These are phyloP conservation scores for Candida pseudoviswanathii DNA, from an alignment of 1,139 yeast species.

Conservation along the genomic window DNA sequence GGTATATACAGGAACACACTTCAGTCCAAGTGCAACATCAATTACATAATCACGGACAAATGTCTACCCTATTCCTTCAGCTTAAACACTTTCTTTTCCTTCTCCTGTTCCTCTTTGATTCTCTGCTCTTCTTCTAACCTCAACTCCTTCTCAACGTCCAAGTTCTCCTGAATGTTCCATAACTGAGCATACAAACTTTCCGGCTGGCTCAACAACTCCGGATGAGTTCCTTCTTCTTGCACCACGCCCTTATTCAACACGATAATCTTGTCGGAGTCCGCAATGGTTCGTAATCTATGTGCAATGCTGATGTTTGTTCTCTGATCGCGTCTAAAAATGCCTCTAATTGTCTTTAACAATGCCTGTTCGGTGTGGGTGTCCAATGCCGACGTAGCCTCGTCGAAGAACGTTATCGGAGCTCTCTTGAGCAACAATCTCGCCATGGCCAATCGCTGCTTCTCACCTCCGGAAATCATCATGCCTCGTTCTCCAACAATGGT, in stretches of 20 bases:
- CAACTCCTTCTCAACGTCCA: constrained; percentile 48
- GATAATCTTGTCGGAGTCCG: constrained; percentile 91
- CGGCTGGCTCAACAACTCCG: constrained; percentile 52
- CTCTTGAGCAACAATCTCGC: constrained; percentile 82
- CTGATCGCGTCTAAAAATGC: constrained; percentile 55
- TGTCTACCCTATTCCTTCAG: too few relatives aligned
- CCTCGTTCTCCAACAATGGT: constrained; percentile 99
- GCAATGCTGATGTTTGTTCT: constrained; percentile 90
- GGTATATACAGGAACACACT: neutral
- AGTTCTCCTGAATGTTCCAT: constrained; percentile 91
- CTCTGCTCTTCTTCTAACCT: constrained; percentile 23
- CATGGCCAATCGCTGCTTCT: constrained; percentile 92
- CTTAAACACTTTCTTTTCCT: constrained; percentile 12
- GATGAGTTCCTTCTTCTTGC: constrained; percentile 86
- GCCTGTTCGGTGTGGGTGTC: constrained; percentile 96
- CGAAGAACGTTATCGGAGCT: constrained; percentile 91
- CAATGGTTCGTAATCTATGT: constrained; percentile 89
- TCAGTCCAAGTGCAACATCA: neutral
- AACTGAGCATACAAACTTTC: constrained; percentile 70
- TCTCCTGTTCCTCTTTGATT: constrained; percentile 14
- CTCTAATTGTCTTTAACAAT: constrained; percentile 68
- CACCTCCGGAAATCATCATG: constrained; percentile 98
- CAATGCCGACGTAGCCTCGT: constrained; percentile 95
- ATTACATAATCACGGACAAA: too few relatives aligned
- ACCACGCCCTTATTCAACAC: constrained; percentile 80